Base-by-base conservation (phyloP, 345 rosid species). In the Gossypium raimondii region DNA sequence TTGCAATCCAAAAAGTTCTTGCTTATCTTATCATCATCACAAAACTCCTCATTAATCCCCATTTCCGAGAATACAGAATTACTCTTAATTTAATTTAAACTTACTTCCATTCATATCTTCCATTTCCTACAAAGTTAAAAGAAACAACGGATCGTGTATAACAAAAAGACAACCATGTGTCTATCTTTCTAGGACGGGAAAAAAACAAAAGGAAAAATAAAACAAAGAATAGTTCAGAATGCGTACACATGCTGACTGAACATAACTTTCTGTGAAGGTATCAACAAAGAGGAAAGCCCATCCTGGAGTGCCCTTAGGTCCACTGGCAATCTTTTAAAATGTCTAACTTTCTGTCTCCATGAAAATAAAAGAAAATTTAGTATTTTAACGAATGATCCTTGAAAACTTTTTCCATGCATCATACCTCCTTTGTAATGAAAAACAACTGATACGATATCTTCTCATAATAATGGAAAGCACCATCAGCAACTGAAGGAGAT, bases 391-490 rank as follows among this genome's bases (percentile, higher is more conserved):
- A 74, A 22, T 70, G 58, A 76, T 58, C 73, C 57, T 66, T 43
- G 58, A 14, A 73, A 67, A 38, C 20, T 73, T 69, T 73, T 56
- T 24, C 58, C 61, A 70, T 24, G 56, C 47, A 72, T 18, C 83
- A 82, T 82, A 95, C 99, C 97, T 95, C 99, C 78, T 86, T 93
- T 24, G 98, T 93, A 78, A 96, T 82, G 80, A 96, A 96, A 80
- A 90, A 86, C 73, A 96, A 85, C 84, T 96, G 99, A 80, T 93
- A 95, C 45, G 97, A 91, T 81, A 95, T 84, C 84, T 87, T 91
- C 83, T 93, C 99, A 79, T 95, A 95, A 81, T 89, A 87, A 81
- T 95, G 99, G 85, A 91, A 95, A 82, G 97, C 93, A 76, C 98
- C 99, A 80, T 93, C 98, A 78, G 97, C 91, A 80, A 93, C 82